A percentile compares a stretch with the other conserved stretches of the same genome.
These are phyloP conservation scores for Entamoeba nuttalli DNA, from an alignment of 208 protist species.

Conservation along the genomic window DNA sequence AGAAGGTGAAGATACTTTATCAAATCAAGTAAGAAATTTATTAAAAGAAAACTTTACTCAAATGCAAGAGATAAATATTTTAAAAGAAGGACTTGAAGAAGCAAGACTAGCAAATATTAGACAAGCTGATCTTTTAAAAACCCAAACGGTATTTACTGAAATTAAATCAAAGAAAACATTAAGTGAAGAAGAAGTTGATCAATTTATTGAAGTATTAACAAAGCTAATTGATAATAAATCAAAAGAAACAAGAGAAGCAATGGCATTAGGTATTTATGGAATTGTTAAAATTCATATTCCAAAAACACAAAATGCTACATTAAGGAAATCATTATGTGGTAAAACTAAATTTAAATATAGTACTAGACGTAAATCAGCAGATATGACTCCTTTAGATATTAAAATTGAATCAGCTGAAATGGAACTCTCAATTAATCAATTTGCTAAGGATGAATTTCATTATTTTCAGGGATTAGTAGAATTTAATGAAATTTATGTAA, in stretches of 20 bases:
- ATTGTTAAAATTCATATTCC: background rate
- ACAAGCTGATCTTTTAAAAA: background rate
- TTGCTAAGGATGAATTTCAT: background rate
- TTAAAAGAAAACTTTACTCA: background rate
- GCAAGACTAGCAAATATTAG: background rate
- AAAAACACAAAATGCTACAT: background rate
- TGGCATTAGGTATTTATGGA: background rate
- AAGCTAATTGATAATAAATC: background rate
- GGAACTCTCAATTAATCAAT: background rate
- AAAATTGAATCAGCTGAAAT: background rate
- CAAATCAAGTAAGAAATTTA: background rate
- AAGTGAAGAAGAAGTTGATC: background rate
- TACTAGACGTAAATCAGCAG: background rate
- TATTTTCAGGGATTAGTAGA: background rate
- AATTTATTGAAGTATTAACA: background rate
- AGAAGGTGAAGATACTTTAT: background rate
- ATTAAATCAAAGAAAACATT: background rate
- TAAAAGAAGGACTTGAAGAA: background rate
- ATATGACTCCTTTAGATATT: no score
- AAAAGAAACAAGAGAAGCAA: background rate
- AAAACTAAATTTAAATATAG: background rate
- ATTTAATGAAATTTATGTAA: background rate
- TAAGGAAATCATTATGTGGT: background rate
- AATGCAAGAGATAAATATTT: background rate
- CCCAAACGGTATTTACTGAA: background rate